These are phyloP conservation scores for Solanum commersonii DNA, from an alignment of 257 asterid genomes.

Conservation along the genomic window DNA sequence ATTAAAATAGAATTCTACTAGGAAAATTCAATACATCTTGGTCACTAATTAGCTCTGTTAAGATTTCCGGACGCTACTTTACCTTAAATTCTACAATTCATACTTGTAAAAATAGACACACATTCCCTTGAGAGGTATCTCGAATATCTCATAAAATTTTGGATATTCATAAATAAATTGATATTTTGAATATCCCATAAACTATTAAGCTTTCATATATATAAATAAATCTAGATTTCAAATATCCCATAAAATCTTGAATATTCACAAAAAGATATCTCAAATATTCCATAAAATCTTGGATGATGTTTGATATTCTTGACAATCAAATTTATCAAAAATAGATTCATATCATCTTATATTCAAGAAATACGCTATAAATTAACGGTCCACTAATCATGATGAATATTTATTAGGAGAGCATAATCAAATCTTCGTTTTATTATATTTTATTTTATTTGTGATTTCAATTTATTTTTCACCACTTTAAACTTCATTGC, in stretches of 20 bases:
- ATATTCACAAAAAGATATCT: neutral
- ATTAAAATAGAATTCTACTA: neutral
- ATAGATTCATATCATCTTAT: neutral
- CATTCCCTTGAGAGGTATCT: neutral
- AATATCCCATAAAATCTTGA: neutral
- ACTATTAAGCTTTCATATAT: neutral
- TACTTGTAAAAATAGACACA: neutral
- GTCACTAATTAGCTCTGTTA: neutral
- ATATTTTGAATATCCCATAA: neutral
- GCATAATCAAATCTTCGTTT: neutral
- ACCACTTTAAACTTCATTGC: neutral
- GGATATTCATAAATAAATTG: neutral
- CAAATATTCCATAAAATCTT: neutral
- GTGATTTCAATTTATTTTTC: neutral
- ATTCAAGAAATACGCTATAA: neutral
- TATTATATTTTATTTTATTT: neutral
- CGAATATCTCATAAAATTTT: neutral
- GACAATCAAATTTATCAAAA: neutral
- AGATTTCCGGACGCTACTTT: neutral
- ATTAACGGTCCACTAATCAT: neutral
- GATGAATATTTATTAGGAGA: neutral
- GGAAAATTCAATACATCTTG: neutral
- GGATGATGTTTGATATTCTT: neutral
- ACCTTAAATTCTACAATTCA: neutral
- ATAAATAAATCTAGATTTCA: fast-evolving